Evolutionary conservation across 768 basidiomycete species (phyloP), one percentile per base, ranked within the genome.

Genomic region (Gloeopeniophorella convolvens): DNA sequence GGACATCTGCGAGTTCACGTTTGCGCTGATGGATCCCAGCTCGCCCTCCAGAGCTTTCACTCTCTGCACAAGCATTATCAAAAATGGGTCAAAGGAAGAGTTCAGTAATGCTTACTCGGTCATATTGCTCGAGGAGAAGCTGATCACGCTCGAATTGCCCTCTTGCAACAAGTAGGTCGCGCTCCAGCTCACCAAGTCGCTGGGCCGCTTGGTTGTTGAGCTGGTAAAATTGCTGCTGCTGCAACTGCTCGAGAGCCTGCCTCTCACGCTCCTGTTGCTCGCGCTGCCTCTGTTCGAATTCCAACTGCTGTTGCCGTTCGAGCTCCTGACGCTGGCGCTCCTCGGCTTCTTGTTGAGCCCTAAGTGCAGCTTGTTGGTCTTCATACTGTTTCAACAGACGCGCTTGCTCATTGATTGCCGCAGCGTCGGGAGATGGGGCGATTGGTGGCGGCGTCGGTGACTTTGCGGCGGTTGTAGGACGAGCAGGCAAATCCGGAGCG

Each of bases 141-240:
- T 99, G 96, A 61, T 99, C 95, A 11, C 96, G 80, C 68, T 99
- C 96, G 64, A 92, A 99, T 64, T 98, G 96, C 0, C 96, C 93
- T 40, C 93, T 75, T 87, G 98, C 88, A 9, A 79, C 89, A 41
- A 98, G 77, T 42, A 98, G 71, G 65, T 98, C 87, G 44, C 89
- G 76, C 66, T 99, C 92, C 36, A 94, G 76, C 53, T 98, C 93
- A 46, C 79, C 74, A 26, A 80, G 75, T 58, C 89, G 84, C 52
- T 84, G 81, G 36, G 76, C 80, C 31, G 82, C 80, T 64, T 90
- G 85, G 54, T 82, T 89, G 60, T 79, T 85, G 57, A 84, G 79
- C 66, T 86, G 78, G 73, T 85, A 78, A 68, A 89, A 80, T 59
- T 91, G 89, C 61, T 90, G 77, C 57, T 82, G 84, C 74, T 86